Base-by-base conservation (phyloP, 2,329 filamentous ascomycete genomes). In the Ophiostoma populinum region DNA sequence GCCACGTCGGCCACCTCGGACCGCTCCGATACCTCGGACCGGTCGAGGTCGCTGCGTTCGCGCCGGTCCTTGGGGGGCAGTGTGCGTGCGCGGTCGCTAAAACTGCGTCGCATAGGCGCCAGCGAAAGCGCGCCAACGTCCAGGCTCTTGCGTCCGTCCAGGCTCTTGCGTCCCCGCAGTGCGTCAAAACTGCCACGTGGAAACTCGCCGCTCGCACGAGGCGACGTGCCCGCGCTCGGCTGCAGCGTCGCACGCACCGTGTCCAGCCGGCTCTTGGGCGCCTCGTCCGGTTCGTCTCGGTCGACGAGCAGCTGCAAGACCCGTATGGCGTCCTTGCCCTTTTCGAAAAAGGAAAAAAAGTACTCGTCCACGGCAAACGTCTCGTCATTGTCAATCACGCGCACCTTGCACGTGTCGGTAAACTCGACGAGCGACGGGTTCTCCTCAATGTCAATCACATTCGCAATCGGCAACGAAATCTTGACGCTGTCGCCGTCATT, bases 401-500 rank as follows among this genome's bases (percentile, higher is more conserved):
- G 73, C 42, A 98, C 75, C 55, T 92, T 94, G 59, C 92, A 79
- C 0, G 90, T 95, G 42, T 94, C 82, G 16, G 85, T 83, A 53
- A 92, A 85, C 43, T 92, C 82, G 37, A 92, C 68, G 58, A 94
- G 83, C 19, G 43, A 31, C 38, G 82, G 77, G 32, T 78, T 90
- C 44, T 93, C 81, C 52, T 95, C 90, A 30, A 95, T 75, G 46
- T 95, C 87, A 39, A 95, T 75, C 15, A 95, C 69, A 45, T 92
- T 93, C 40, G 76, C 69, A 34, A 93, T 80, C 1, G 86, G 87
- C 19, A 95, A 58, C 1, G 81, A 90, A 37, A 95, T 92, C 59
- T 95, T 95, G 53, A 98, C 82, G 50, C 86, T 93, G 51, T 94
- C 86, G 8, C 90, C 87, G 43, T 94, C 87, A 49, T 95, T 95